Conservation (phyloP, 768 basidiomycete species). For the Tulasnella sp. region DNA sequence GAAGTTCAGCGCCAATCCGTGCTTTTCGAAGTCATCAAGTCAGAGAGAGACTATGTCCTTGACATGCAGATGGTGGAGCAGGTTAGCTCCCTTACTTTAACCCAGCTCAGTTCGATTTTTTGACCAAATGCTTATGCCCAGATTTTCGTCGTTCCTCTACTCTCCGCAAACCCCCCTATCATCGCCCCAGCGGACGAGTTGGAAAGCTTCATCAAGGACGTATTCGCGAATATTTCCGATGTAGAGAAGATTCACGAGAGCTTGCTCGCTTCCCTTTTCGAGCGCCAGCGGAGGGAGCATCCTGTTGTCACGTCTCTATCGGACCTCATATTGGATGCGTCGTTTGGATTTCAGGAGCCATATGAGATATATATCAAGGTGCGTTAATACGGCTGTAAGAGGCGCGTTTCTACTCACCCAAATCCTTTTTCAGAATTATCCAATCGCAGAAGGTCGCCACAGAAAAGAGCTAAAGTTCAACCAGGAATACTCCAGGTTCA, state of each 20-base stretch:
- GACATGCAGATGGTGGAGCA: conserved; percentile 75
- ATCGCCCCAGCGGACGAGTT: conserved; percentile 57
- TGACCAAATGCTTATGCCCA: conserved; percentile 41
- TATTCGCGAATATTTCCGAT: conserved; percentile 80
- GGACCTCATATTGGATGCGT: conserved; percentile 75
- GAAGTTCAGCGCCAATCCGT: conserved; percentile 86
- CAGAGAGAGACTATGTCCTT: conserved; percentile 83
- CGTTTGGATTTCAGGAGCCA: conserved; percentile 56
- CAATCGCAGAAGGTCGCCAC: conserved; percentile 80
- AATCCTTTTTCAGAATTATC: conserved; percentile 59
- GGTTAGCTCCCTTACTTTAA: conserved; percentile 46
- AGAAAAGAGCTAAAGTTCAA: conserved; percentile 75
- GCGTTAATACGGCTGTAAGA: conserved; percentile 2
- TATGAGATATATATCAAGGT: conserved; percentile 82
- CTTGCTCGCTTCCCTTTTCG: conserved; percentile 73
- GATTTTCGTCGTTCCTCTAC: conserved; percentile 75
- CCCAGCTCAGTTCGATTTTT: conserved; percentile 25
- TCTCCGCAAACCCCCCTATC: conserved; percentile 64
- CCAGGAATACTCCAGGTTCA: conserved; percentile 65
- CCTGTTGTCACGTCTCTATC: conserved; percentile 81
- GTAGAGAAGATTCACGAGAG: conserved; percentile 68
- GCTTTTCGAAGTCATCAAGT: conserved; percentile 87
- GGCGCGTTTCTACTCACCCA: neutral
- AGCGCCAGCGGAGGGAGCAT: conserved; percentile 80
- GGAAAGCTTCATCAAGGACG: conserved; percentile 70